Evolutionary conservation across 2,329 filamentous ascomycete species (phyloP).

Genomic region (Cladobotryum mycophilum): DNA sequence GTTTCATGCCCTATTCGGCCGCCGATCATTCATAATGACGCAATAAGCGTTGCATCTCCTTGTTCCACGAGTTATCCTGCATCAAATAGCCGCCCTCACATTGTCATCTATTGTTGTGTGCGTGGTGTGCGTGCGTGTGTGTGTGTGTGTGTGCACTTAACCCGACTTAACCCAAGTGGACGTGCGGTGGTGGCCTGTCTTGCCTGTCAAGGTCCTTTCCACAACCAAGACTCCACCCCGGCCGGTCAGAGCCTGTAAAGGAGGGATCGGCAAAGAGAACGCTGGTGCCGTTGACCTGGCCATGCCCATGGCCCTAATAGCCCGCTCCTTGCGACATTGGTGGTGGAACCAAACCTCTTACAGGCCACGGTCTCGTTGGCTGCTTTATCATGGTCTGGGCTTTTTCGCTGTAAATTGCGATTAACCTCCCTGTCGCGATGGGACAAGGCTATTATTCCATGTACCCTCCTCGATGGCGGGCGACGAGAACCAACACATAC

Average conservation of each 20-base stretch:
- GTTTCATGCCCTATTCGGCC: too few species aligned
- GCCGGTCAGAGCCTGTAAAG: not conserved
- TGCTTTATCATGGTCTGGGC: conserved; percentile 8
- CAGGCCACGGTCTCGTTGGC: conserved; percentile 8
- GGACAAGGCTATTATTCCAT: not conserved
- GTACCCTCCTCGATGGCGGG: conserved; percentile 8
- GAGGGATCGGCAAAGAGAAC: conserved; percentile 6
- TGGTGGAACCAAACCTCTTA: conserved; percentile 7
- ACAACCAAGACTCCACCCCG: conserved; percentile 6
- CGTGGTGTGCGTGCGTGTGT: too few species aligned
- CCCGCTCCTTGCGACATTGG: conserved; percentile 10
- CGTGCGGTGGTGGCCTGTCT: too few species aligned
- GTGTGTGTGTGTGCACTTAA: too few species aligned
- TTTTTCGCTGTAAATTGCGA: conserved; percentile 7
- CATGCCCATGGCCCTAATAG: conserved; percentile 6
- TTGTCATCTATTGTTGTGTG: too few species aligned
- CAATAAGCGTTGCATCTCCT: too few species aligned
- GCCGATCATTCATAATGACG: too few species aligned
- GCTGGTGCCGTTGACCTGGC: conserved; percentile 3
- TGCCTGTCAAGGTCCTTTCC: not conserved
- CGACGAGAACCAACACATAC: conserved; percentile 2
- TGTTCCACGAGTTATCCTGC: too few species aligned
- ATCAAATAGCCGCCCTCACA: too few species aligned
- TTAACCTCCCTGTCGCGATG: conserved; percentile 11
- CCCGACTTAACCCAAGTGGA: too few species aligned